phyloP scores from a whole-genome alignment of 2,329 filamentous ascomycete species.

The Pestalotiopsis sp. region DNA sequence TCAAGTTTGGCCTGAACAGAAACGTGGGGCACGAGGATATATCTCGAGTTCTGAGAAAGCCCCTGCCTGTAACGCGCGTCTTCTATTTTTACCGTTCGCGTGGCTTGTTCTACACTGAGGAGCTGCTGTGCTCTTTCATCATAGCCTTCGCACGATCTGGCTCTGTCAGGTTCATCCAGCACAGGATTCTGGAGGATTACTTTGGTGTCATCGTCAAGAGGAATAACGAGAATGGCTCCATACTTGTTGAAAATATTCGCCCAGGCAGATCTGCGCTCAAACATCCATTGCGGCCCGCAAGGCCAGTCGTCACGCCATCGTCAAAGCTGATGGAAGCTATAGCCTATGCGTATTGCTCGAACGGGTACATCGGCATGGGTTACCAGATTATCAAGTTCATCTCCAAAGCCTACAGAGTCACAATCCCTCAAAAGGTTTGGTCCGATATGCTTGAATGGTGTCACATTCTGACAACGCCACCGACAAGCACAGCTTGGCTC shows the following conservation, averaged over 20 bases:
- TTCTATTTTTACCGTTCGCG: constrained; percentile 28
- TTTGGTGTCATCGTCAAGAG: constrained; percentile 29
- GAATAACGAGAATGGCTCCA: constrained; percentile 8
- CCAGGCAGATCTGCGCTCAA: constrained; percentile 5
- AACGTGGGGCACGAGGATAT: constrained; percentile 29
- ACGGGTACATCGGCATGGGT: constrained; percentile 62
- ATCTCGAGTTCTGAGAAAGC: constrained; percentile 29
- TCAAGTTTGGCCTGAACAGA: constrained; percentile 35
- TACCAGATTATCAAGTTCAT: constrained; percentile 64
- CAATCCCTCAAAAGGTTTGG: constrained; percentile 64
- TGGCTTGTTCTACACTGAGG: constrained; percentile 38
- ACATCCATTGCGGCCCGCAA: background rate
- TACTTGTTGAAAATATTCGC: background rate
- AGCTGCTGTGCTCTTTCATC: constrained; percentile 42
- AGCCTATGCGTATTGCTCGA: constrained; percentile 70
- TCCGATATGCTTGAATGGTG: constrained; percentile 68
- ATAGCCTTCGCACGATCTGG: constrained; percentile 44
- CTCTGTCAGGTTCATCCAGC: constrained; percentile 34
- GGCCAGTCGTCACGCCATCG: constrained; percentile 51
- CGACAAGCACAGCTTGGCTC: constrained; percentile 38
- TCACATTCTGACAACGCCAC: constrained; percentile 54
- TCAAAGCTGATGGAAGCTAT: constrained; percentile 62
- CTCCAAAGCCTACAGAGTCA: constrained; percentile 59
- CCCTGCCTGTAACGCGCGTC: constrained; percentile 29
- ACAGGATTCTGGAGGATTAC: constrained; percentile 27